Percentiles rank a stretch among this genome's conserved stretches.
These are phyloP conservation scores for Dentipellis sp. DNA, from an alignment of 768 basidiomycete genomes.

Conservation along the genomic window DNA sequence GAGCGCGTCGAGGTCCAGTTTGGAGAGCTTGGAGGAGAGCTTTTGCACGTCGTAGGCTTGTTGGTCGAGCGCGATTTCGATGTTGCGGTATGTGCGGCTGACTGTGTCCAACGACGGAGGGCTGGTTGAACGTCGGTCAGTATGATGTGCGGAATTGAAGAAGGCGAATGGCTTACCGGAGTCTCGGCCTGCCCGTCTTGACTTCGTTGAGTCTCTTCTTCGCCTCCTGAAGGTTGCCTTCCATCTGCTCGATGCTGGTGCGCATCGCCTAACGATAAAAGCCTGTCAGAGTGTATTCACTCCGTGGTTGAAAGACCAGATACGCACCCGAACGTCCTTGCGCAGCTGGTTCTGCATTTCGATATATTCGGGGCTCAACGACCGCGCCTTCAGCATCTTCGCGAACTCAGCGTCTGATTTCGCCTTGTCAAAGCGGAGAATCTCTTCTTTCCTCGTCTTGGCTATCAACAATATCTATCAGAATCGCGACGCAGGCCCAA, in stretches of 20 bases:
- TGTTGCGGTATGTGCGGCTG: slow-evolving; percentile 77
- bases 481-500: not conserved
- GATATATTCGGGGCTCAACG: slow-evolving; percentile 68
- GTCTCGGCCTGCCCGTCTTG: slow-evolving; percentile 8
- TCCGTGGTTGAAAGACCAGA: not conserved
- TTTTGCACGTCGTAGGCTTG: slow-evolving; percentile 44
- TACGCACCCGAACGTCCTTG: slow-evolving; percentile 58
- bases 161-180: not conserved
- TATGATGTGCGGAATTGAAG: not conserved
- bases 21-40: slow-evolving; percentile 43
- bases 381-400: slow-evolving; percentile 32
- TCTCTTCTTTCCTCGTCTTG: slow-evolving; percentile 76
- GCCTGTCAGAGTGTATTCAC: not conserved
- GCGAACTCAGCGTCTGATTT: slow-evolving; percentile 69
- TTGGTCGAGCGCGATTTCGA: slow-evolving; percentile 61
- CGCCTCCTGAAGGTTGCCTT: slow-evolving; percentile 6
- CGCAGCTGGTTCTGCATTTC: slow-evolving; percentile 76
- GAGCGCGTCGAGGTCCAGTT: slow-evolving; percentile 35
- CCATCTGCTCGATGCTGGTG: slow-evolving; percentile 10
- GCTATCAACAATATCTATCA: slow-evolving; percentile 33
- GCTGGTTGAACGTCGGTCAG: slow-evolving; percentile 29
- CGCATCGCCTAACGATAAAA: slow-evolving; percentile 6
- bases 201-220: slow-evolving; percentile 12
- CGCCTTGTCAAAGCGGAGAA: slow-evolving; percentile 69
- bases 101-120: slow-evolving; percentile 81